phyloP scores from a whole-genome alignment of 2,329 filamentous ascomycete species.

The Fusarium mundagurra region DNA sequence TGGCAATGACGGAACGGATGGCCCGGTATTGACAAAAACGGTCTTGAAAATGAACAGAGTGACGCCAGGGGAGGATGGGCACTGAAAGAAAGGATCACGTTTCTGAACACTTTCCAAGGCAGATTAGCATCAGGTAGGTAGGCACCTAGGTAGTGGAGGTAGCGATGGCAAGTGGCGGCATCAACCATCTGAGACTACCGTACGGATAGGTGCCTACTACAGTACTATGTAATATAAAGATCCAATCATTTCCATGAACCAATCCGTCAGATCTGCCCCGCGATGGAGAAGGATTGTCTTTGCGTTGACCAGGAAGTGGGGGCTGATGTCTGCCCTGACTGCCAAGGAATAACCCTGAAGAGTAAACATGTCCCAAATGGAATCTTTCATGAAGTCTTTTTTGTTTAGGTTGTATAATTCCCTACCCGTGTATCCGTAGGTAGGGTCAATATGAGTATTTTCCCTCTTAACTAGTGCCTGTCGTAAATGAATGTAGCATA shows the following conservation, averaged over 20 bases:
- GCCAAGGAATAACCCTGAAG: slow-evolving; percentile 15
- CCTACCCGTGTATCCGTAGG: not conserved
- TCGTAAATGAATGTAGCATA: not conserved
- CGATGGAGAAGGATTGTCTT: slow-evolving; percentile 7
- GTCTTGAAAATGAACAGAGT: slow-evolving; percentile 5
- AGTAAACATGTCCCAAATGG: not conserved
- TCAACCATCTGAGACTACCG: not conserved
- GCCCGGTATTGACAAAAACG: slow-evolving; percentile 11
- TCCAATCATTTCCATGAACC: slow-evolving; percentile 18
- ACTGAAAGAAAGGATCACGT: slow-evolving; percentile 25
- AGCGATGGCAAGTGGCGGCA: slow-evolving; percentile 8
- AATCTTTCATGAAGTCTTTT: not conserved
- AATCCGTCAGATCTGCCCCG: slow-evolving; percentile 18
- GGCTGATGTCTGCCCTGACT: slow-evolving; percentile 17
- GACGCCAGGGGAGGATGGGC: slow-evolving; percentile 30
- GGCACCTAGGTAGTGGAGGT: not conserved
- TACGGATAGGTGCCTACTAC: not conserved
- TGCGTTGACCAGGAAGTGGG: slow-evolving; percentile 15
- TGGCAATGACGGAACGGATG: slow-evolving; percentile 30
- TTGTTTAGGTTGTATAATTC: not conserved
- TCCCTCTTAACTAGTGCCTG: not conserved
- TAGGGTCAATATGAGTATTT: not conserved
- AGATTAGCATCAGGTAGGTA: not conserved
- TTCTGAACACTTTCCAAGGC: slow-evolving; percentile 27
- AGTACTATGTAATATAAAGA: not conserved